Percentiles rank a stretch among this genome's conserved stretches.
phyloP scores from a whole-genome alignment of 768 basidiomycete species.

The Pleurotus djamor region DNA sequence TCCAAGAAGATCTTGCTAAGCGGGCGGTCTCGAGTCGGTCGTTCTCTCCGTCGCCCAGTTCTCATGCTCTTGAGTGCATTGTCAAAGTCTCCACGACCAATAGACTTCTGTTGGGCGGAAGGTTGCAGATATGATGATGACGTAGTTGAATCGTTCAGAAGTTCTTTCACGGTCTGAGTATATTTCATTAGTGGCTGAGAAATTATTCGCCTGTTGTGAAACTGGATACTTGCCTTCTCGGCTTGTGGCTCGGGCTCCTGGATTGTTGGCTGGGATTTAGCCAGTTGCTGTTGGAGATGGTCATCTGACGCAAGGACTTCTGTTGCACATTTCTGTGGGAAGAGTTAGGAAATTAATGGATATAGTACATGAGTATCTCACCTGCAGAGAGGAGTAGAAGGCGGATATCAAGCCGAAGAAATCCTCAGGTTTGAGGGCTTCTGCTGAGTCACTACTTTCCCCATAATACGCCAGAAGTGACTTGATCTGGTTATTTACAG shows the following conservation, averaged over 20 bases:
- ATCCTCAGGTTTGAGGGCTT: conserved; percentile 75
- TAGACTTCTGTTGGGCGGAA: conserved; percentile 36
- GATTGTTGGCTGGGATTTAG: conserved; percentile 17
- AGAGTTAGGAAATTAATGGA: neutral
- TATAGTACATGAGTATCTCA: conserved; percentile 18
- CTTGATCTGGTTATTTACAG: conserved; percentile 59
- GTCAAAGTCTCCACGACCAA: conserved; percentile 80
- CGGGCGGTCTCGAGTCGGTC: conserved; percentile 40
- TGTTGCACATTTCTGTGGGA: conserved; percentile 64
- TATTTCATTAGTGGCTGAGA: too few species aligned
- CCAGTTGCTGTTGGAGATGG: conserved; percentile 25
- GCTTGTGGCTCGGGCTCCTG: conserved; percentile 19
- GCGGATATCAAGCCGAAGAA: conserved; percentile 76
- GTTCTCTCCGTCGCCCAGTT: conserved; percentile 55
- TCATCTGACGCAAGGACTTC: conserved; percentile 57
- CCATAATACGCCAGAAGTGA: conserved; percentile 73
- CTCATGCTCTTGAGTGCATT: conserved; percentile 81
- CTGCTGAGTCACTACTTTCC: conserved; percentile 61
- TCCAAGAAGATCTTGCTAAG: conserved; percentile 83
- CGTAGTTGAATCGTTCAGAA: conserved; percentile 16
- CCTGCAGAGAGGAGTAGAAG: conserved; percentile 74
- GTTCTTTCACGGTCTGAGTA: conserved; percentile 44
- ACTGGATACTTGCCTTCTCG: too few species aligned
- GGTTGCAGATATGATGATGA: conserved; percentile 25
- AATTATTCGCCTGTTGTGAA: too few species aligned